phyloP scores from a whole-genome alignment of 345 rosid genomes.

The Excoecaria agallocha region DNA sequence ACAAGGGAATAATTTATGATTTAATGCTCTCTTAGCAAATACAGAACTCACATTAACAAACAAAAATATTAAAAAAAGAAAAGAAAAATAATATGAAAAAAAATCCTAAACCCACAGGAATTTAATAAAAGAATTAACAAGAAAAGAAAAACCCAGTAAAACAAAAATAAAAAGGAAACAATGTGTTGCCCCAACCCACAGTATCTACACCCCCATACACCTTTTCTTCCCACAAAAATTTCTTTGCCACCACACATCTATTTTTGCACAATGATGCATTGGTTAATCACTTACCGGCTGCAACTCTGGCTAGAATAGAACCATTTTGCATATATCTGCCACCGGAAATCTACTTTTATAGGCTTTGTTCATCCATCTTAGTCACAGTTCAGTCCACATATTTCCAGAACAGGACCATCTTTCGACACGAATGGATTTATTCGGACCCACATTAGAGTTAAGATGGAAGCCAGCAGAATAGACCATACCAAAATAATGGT shows the following conservation, averaged over 20 bases:
- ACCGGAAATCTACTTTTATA: background rate
- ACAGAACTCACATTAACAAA: conserved; percentile 11
- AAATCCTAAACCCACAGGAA: conserved; percentile 20
- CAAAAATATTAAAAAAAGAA: too few species aligned
- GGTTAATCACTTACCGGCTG: background rate
- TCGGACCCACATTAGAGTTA: conserved; percentile 93
- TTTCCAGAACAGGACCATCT: conserved; percentile 84
- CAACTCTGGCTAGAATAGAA: background rate
- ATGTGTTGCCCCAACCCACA: conserved; percentile 18
- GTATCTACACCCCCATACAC: conserved; percentile 35
- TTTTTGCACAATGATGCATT: background rate
- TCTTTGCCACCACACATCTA: conserved; percentile 7
- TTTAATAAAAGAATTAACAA: conserved; percentile 25
- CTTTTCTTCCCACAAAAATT: conserved; percentile 22
- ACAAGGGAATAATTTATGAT: conserved; percentile 27
- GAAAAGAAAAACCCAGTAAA: conserved; percentile 7
- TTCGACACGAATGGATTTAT: conserved; percentile 82
- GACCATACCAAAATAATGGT: conserved; percentile 96
- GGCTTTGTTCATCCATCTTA: conserved; percentile 20
- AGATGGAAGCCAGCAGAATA: conserved; percentile 82
- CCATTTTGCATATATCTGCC: background rate
- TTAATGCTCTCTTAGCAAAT: conserved; percentile 14
- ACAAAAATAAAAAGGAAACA: conserved; percentile 11
- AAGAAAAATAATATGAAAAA: background rate
- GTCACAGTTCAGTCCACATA: conserved; percentile 92